A percentile compares a stretch with the other conserved stretches of the same genome.
Conservation (phyloP, 257 asterid species). For the Nicotiana noctiflora region DNA sequence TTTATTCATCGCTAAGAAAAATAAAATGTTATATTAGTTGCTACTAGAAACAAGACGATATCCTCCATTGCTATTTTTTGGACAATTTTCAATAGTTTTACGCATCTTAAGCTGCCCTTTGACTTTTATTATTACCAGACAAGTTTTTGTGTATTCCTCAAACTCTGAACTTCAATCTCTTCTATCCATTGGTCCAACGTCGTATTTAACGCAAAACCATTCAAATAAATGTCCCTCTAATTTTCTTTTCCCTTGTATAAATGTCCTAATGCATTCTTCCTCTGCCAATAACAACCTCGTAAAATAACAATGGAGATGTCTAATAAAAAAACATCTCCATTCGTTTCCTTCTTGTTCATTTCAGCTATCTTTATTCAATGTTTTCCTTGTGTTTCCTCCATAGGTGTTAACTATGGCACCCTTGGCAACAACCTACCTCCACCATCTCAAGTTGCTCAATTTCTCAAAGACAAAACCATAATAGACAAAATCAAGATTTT, state of each 20-base stretch:
- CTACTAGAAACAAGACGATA: neutral
- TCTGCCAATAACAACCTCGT: neutral
- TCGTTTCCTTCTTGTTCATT: conserved; percentile 22
- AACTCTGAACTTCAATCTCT: neutral
- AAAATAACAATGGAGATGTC: conserved; percentile 17
- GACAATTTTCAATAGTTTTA: neutral
- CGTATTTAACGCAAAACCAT: neutral
- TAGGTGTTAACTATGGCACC: conserved; percentile 94
- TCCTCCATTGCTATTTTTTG: neutral
- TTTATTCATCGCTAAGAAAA: neutral
- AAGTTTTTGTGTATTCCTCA: neutral
- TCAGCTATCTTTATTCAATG: conserved; percentile 16
- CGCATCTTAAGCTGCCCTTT: neutral
- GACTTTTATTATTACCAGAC: neutral
- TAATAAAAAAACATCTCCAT: conserved; percentile 3
- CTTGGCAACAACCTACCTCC: conserved; percentile 84
- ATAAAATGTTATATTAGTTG: neutral
- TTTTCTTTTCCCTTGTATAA: neutral
- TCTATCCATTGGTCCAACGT: neutral
- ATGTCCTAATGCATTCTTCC: neutral
- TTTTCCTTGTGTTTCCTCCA: conserved; percentile 30
- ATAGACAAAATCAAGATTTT: conserved; percentile 74
- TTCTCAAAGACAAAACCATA: conserved; percentile 54
- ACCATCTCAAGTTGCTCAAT: conserved; percentile 63
- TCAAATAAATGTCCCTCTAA: neutral